Conservation (phyloP, 192 early-diverging fungal genomes). For the Linnemannia schmuckeri region DNA sequence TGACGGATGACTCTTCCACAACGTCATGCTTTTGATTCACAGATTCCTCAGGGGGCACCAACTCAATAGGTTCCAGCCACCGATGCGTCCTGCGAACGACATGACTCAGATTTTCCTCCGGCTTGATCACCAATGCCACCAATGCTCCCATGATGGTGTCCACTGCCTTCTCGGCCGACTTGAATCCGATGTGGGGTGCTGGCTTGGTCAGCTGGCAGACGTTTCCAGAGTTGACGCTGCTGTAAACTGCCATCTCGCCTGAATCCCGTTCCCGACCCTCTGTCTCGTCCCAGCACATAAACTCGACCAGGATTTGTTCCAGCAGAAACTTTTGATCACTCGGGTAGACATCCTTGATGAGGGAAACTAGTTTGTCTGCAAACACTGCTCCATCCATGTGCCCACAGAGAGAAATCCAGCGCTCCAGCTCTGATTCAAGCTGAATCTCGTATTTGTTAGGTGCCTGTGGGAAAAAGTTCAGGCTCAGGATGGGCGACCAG, state of each 20-base stretch:
- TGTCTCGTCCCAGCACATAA: slow-evolving; percentile 41
- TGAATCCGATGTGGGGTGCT: slow-evolving; percentile 1
- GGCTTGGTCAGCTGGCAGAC: neutral
- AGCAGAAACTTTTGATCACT: slow-evolving; percentile 52
- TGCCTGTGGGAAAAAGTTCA: slow-evolving; percentile 26
- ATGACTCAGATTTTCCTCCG: slow-evolving; percentile 29
- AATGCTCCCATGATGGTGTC: slow-evolving; percentile 46
- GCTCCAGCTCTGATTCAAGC: slow-evolving; percentile 27
- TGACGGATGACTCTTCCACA: neutral
- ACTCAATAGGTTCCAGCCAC: slow-evolving; percentile 34
- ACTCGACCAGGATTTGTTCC: slow-evolving; percentile 46
- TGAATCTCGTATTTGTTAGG: slow-evolving; percentile 25
- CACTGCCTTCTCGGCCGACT: slow-evolving; percentile 20
- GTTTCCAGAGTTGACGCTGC: slow-evolving; percentile 7
- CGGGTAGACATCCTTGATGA: slow-evolving; percentile 49
- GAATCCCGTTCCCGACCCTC: slow-evolving; percentile 4
- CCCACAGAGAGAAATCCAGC: slow-evolving; percentile 36
- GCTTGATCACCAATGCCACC: slow-evolving; percentile 46
- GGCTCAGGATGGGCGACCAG: slow-evolving; percentile 42
- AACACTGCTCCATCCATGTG: slow-evolving; percentile 41
- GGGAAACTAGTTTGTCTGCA: slow-evolving; percentile 18
- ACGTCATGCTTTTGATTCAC: neutral
- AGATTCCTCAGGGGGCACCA: neutral
- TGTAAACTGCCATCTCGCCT: neutral
- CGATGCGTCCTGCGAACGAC: slow-evolving; percentile 30